Base-by-base conservation (phyloP, 2,329 filamentous ascomycete species). In the Penicillium verrucosum region DNA sequence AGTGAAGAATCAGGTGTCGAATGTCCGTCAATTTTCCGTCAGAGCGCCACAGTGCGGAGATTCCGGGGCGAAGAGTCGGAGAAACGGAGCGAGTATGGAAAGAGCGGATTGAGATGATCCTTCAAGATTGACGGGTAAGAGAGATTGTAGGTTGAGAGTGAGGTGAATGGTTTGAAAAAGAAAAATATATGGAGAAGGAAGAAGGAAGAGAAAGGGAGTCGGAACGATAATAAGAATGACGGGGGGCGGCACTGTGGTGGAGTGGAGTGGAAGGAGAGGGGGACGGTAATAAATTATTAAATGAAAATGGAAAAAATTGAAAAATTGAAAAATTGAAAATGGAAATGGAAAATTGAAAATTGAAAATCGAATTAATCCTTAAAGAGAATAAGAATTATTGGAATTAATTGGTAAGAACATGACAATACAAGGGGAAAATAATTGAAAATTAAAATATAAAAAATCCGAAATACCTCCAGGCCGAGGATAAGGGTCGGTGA, bases 221-320 rank as follows among this genome's bases (percentile, higher is more conserved):
- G 53, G 54, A 61, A 62, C 61, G 64, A 67, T 63, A 67, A 67
- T 66, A 65, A 65, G 65, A 61, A 62, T 64, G 65, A 65, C 57
- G 62, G 66, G 48, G 62, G 65, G 62, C 64, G 63, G 64, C 59
- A 61, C 55, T 54, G 34, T 58, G 51, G 59, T 60, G 60, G 58
- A 65, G 57, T 64, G 59, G 60, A 60, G 58, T 61, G 57, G 57
- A 62, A 63, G 61, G 63, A 63, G 61, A 59, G 63, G 61, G 61
- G 67, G 60, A 60, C 60, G 62, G 57, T 54, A 56, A 54, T 48
- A 58, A 61, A 59, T 63, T 59, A 47, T 56, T 60, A 60, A 62
- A 63, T 57, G 57, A 57, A 56, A 60, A 54, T 30, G 29, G 44
- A 36, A 38, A 47, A 62, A 18, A 18, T 18, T 18, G 18, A 18